Evolutionary conservation across 257 asterid species (phyloP).

Genomic region (Solanum corneliomulleri): DNA sequence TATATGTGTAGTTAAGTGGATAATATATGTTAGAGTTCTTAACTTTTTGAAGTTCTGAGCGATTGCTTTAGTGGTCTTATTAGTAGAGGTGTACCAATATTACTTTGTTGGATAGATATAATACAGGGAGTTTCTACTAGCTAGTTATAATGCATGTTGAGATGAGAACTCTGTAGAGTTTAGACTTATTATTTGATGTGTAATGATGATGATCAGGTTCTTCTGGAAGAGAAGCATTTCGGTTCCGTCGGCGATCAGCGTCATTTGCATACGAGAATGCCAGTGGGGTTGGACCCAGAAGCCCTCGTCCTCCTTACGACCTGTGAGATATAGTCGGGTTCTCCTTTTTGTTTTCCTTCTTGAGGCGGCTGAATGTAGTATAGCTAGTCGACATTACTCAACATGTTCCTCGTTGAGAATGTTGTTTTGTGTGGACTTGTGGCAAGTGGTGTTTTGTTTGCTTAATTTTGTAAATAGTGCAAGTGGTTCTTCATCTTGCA

Average conservation of each 20-base stretch:
- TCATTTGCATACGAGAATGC: conserved; percentile 78
- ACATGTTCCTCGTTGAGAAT: conserved; percentile 5
- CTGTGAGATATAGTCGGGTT: conserved; percentile 36
- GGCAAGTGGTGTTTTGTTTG: neutral
- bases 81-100: neutral
- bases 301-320: conserved; percentile 93
- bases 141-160: neutral
- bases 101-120: neutral
- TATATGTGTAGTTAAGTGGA: neutral
- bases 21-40: neutral
- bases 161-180: neutral
- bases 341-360: neutral
- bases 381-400: neutral
- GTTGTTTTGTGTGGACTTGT: neutral
- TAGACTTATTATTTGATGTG: neutral
- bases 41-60: neutral
- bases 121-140: neutral
- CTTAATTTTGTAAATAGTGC: conserved; percentile 5
- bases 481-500: neutral
- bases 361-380: conserved; percentile 5
- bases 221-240: conserved; percentile 65
- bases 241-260: conserved; percentile 68
- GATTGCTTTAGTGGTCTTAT: neutral
- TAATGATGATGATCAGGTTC: conserved; percentile 16
- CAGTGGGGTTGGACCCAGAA: conserved; percentile 71